Evolutionary conservation across 257 asterid species (phyloP), one percentile per base, ranked within the genome.

Genomic region (Striga asiatica): DNA sequence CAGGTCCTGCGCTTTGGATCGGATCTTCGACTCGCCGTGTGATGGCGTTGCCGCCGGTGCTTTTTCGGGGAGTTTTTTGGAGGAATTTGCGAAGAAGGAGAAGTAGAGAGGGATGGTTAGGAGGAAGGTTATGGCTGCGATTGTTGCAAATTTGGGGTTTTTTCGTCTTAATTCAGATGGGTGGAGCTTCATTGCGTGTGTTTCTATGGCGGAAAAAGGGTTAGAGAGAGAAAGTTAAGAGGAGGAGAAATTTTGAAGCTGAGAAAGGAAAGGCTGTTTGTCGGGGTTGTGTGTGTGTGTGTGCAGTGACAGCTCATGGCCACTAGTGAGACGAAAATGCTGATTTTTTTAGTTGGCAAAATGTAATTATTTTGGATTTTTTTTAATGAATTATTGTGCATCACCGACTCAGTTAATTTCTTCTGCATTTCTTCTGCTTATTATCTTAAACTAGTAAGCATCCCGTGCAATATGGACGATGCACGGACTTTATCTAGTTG

Each of bases 91-190:
- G 1, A 73, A 21, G 2, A 63, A 27, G 7, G 84, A 78, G 43
- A 71, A 80, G 56, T 71, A 82, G 5, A 85, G 19, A 19, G 85
- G 80, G 62, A 86, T 38, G 10, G 95, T 73, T 23, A 81, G 46
- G 28, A 88, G 22, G 14, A 78, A 35, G 0, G 68, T 66, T 4
- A 80, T 56, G 60, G 68, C 72, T 0, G 82, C 29, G 19, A 88
- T 67, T 1, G 86, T 88, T 19, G 77, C 85, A 6, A 88, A 70
- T 28, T 63, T 78, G n/a, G n/a, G n/a, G n/a, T n/a, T n/a, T n/a
- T n/a, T n/a, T n/a, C n/a, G n/a, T n/a, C n/a, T n/a, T n/a, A 77
- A 67, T 17, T 86, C 84, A n/a, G 69, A 41, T 59, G 71, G 37
- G 16, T 67, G 85, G 49, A 47, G 66, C 81, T 76, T 87, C 94